Evolutionary conservation across 2,329 filamentous ascomycete genomes (phyloP).

Genomic region (Epichloe uncinata): DNA sequence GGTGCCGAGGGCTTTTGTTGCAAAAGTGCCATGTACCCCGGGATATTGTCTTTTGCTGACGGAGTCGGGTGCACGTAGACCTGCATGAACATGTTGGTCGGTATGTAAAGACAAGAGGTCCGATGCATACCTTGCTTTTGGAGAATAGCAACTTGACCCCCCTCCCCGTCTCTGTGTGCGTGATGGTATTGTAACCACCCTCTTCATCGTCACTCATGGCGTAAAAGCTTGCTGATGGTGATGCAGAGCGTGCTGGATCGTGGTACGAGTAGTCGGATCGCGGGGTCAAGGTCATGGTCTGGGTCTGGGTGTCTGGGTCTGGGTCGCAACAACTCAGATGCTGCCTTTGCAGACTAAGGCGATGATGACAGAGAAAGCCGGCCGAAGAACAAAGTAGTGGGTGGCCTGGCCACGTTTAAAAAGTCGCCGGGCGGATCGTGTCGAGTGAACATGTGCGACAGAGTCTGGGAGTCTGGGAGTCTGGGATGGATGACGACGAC

Average conservation of each 20-base stretch:
- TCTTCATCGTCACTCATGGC: slow-evolving; percentile 95
- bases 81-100: slow-evolving; percentile 25
- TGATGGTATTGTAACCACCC: slow-evolving; percentile 87
- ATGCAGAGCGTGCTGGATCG: slow-evolving; percentile 4
- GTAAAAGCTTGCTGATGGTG: slow-evolving; percentile 15
- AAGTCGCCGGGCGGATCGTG: background rate
- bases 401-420: no score
- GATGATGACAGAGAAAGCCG: background rate
- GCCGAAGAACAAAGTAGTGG: background rate
- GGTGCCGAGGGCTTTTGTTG: slow-evolving; percentile 59
- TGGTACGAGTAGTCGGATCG: background rate
- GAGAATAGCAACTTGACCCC: slow-evolving; percentile 91
- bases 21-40: slow-evolving; percentile 83
- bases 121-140: slow-evolving; percentile 71
- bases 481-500: background rate
- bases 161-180: slow-evolving; percentile 59
- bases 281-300: slow-evolving; percentile 3
- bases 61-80: slow-evolving; percentile 94
- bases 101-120: background rate
- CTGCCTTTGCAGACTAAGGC: background rate
- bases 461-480: background rate
- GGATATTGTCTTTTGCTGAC: slow-evolving; percentile 88
- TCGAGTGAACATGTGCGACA: background rate
- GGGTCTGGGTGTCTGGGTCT: no score
- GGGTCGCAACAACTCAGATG: no score